phyloP scores from a whole-genome alignment of 2,329 filamentous ascomycete genomes.

The Monosporascus sp. region DNA sequence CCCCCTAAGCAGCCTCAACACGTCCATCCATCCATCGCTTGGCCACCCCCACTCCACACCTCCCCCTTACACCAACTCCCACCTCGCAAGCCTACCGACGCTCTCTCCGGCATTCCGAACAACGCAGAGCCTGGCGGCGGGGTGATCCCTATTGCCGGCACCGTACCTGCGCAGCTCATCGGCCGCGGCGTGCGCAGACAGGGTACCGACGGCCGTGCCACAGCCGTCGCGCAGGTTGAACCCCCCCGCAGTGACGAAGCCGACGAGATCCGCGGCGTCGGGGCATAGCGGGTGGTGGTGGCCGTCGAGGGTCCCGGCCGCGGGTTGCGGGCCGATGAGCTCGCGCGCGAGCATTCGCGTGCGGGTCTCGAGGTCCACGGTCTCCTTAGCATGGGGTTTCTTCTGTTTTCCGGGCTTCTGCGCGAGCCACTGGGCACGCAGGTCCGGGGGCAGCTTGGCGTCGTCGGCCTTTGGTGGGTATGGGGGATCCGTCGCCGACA shows the following conservation, averaged over 20 bases:
- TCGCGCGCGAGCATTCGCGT: conserved; percentile 42
- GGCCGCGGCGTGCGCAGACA: conserved; percentile 56
- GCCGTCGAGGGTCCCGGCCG: conserved; percentile 32
- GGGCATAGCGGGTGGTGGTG: conserved; percentile 70
- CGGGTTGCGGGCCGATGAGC: conserved; percentile 32
- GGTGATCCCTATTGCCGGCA: conserved; percentile 16
- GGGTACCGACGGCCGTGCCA: conserved; percentile 68
- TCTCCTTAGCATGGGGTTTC: background rate
- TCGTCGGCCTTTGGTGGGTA: background rate
- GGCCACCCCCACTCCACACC: no score
- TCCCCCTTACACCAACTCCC: conserved; percentile 56
- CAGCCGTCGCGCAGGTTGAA: conserved; percentile 74
- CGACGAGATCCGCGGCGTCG: conserved; percentile 68
- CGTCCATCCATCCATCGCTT: no score
- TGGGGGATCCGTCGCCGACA: conserved; percentile 39
- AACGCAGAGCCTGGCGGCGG: conserved; percentile 61
- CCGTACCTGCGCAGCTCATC: conserved; percentile 29
- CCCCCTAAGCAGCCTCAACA: no score
- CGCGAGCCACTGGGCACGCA: conserved; percentile 68
- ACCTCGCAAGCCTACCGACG: conserved; percentile 71
- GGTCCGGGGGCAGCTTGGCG: conserved; percentile 35
- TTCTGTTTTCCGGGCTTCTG: conserved; percentile 23
- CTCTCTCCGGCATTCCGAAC: conserved; percentile 75
- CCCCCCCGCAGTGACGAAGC: conserved; percentile 83
- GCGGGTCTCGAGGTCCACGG: conserved; percentile 30